A percentile compares a stretch with the other conserved stretches of the same genome.
phyloP scores from a whole-genome alignment of 2,329 filamentous ascomycete genomes.

The Tolypocladium cylindrosporum region DNA sequence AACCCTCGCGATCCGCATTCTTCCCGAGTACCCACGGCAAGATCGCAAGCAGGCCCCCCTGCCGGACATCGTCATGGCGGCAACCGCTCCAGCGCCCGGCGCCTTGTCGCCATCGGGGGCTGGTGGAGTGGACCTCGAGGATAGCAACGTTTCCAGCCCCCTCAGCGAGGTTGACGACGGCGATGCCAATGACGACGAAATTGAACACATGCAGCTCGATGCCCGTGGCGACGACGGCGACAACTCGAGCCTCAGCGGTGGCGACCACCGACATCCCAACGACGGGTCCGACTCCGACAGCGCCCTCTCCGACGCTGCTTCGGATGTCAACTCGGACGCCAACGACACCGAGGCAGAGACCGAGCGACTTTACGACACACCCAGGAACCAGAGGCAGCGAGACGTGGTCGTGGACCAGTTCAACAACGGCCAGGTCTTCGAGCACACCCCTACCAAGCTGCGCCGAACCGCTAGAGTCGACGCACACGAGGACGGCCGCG shows the following conservation, averaged over 20 bases:
- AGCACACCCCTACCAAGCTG: slow-evolving; percentile 69
- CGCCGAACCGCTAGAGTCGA: slow-evolving; percentile 35
- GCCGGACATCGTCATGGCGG: slow-evolving; percentile 34
- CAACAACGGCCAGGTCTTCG: slow-evolving; percentile 43
- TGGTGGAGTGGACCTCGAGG: slow-evolving; percentile 39
- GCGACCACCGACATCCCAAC: slow-evolving; percentile 14
- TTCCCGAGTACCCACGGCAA: not conserved
- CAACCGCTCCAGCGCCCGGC: slow-evolving; percentile 38
- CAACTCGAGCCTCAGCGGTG: slow-evolving; percentile 15
- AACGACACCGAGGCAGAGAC: slow-evolving; percentile 84
- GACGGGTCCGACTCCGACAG: slow-evolving; percentile 37
- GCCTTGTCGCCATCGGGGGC: slow-evolving; percentile 32
- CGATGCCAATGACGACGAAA: slow-evolving; percentile 59
- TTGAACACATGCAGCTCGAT: slow-evolving; percentile 46
- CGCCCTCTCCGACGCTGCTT: slow-evolving; percentile 44
- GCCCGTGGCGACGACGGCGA: slow-evolving; percentile 21
- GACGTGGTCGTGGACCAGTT: slow-evolving; percentile 50
- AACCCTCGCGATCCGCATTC: slow-evolving; percentile 1
- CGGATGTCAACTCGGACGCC: slow-evolving; percentile 28
- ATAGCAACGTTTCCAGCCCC: slow-evolving; percentile 76
- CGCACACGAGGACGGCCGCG: slow-evolving; percentile 25
- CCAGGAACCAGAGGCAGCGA: slow-evolving; percentile 53
- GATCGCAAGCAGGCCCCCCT: slow-evolving; percentile 2
- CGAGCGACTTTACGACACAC: slow-evolving; percentile 84
- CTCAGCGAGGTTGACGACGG: slow-evolving; percentile 85